Conservation (phyloP, 1,284 basidiomycete genomes). For the Vanrija sp. region DNA sequence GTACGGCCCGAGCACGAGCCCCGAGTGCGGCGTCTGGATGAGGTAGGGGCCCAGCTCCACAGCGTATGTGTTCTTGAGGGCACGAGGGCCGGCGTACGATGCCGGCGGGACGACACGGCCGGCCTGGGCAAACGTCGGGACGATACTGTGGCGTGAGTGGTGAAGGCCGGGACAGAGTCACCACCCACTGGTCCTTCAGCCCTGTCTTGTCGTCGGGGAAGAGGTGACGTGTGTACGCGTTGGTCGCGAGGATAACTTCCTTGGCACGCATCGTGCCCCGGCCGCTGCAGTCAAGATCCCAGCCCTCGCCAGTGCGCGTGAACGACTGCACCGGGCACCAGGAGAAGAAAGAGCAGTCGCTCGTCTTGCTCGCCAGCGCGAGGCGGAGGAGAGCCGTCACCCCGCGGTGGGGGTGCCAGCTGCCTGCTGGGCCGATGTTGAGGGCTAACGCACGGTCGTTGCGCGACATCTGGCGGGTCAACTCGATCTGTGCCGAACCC, state of each 20-base stretch:
- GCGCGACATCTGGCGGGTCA: background rate
- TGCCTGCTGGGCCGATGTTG: background rate
- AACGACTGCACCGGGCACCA: constrained; percentile 17
- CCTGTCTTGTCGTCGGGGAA: constrained; percentile 13
- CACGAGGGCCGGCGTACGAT: constrained; percentile 14
- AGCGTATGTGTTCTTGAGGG: constrained; percentile 19
- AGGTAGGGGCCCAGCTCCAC: constrained; percentile 29
- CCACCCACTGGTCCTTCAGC: constrained; percentile 1
- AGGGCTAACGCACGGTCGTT: background rate
- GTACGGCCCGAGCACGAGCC: constrained; percentile 25
- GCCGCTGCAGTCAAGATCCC: constrained; percentile 16
- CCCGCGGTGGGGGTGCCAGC: constrained; percentile 1
- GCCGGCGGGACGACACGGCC: constrained; percentile 26
- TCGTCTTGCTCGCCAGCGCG: background rate
- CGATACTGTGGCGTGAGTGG: constrained; percentile 14
- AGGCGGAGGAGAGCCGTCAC: background rate
- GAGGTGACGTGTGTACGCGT: constrained; percentile 36
- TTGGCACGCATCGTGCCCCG: constrained; percentile 23
- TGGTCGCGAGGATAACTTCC: constrained; percentile 35
- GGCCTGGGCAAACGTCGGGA: constrained; percentile 25
- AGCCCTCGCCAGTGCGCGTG: constrained; percentile 1
- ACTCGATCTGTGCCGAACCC: background rate
- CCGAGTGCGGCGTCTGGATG: constrained; percentile 24
- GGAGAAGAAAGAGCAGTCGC: constrained; percentile 11
- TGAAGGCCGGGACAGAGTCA: too few relatives aligned